phyloP scores from a whole-genome alignment of 352 stramenopile species.

The Globisporangium cystogenes region DNA sequence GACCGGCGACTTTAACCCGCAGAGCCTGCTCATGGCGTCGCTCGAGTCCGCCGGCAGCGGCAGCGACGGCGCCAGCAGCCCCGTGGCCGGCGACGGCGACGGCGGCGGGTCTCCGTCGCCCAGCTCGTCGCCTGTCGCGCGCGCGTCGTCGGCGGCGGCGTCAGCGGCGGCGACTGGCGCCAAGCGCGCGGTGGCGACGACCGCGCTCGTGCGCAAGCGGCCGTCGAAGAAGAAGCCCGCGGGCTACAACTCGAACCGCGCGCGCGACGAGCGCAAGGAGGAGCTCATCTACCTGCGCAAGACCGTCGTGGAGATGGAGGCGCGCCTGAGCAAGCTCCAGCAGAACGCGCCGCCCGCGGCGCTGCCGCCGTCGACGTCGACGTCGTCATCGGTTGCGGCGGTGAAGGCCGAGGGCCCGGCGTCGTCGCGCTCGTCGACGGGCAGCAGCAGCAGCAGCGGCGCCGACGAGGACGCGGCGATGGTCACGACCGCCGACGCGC shows the following conservation, averaged over 20 bases:
- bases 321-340: constrained; percentile 20
- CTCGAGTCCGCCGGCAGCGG: constrained; percentile 2
- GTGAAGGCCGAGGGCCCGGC: no score
- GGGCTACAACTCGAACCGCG: constrained; percentile 45
- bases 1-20: constrained; percentile 10
- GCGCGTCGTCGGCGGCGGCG: constrained; percentile 9
- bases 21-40: constrained; percentile 10
- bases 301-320: constrained; percentile 47
- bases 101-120: no score
- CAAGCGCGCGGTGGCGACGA: constrained; percentile 11
- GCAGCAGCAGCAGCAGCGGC: constrained; percentile 12
- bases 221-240: constrained; percentile 27
- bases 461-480: constrained; percentile 8
- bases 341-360: constrained; percentile 4
- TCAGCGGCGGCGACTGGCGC: not conserved
- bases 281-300: constrained; percentile 66
- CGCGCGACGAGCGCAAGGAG: constrained; percentile 54
- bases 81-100: constrained; percentile 2
- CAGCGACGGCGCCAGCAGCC: constrained; percentile 20
- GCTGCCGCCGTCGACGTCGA: not conserved
- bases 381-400: no score
- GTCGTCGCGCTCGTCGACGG: not conserved
- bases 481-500: not conserved
- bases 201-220: constrained; percentile 24
- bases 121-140: constrained; percentile 1